phyloP scores from a whole-genome alignment of 176 grass and related monocot genomes.

The Alloteropsis semialata region DNA sequence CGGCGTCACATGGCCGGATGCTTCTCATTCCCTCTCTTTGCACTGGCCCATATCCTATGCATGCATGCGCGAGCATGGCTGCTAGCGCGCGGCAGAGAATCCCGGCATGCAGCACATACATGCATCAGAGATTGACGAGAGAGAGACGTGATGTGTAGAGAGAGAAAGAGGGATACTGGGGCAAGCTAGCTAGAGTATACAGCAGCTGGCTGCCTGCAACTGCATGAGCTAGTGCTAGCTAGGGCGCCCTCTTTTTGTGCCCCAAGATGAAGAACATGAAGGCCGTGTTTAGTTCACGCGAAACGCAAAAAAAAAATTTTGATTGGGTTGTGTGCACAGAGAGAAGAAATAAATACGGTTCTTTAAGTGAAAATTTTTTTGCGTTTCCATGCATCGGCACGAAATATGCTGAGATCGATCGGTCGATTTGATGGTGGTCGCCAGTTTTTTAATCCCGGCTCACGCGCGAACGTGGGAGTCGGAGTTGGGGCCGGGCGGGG shows the following conservation, averaged over 20 bases:
- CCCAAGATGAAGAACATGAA: neutral
- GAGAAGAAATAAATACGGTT: too few species aligned
- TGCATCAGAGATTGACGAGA: neutral
- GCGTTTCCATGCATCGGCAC: too few species aligned
- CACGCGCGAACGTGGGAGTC: conserved; percentile 44
- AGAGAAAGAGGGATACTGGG: neutral
- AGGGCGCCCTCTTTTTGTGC: conserved; percentile 13
- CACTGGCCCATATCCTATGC: conserved; percentile 15
- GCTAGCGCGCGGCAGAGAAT: neutral
- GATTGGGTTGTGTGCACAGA: too few species aligned
- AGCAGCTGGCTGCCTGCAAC: neutral
- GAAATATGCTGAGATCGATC: conserved; percentile 23
- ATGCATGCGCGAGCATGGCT: neutral
- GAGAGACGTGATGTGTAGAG: neutral
- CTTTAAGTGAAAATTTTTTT: too few species aligned
- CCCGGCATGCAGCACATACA: conserved; percentile 10
- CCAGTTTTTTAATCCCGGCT: conserved; percentile 23
- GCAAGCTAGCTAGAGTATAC: neutral
- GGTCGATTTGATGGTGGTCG: conserved; percentile 39
- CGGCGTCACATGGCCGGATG: conserved; percentile 42
- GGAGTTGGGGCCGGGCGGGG: conserved; percentile 14
- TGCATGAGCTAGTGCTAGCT: too few species aligned
- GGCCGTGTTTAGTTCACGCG: too few species aligned
- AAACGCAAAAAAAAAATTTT: too few species aligned
- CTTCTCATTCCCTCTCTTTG: conserved; percentile 52